Percentiles rank a stretch among this genome's conserved stretches.
Conservation (phyloP, 225 moss, liverwort and hornwort species). For the Pseudisothecium myosuroides region DNA sequence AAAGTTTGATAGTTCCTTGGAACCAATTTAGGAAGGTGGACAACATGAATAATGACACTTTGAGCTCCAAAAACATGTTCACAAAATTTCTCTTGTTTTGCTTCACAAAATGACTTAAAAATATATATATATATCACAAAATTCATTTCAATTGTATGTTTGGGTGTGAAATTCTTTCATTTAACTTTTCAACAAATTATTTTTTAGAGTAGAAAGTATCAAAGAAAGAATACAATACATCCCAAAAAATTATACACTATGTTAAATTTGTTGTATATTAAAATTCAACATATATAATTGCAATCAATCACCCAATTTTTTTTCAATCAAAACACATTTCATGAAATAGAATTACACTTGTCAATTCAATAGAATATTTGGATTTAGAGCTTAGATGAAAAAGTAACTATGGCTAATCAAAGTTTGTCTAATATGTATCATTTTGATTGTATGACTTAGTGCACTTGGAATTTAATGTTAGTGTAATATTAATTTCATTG, state of each 20-base stretch:
- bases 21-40: background rate
- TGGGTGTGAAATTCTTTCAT: background rate
- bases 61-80: background rate
- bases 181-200: too few relatives aligned
- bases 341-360: too few relatives aligned
- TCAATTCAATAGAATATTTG: background rate
- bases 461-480: background rate
- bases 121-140: background rate
- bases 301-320: background rate
- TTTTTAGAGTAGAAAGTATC: background rate
- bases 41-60: background rate
- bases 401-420: too few relatives aligned
- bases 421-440: background rate
- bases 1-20: background rate
- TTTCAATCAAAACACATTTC: background rate
- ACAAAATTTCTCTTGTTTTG: background rate
- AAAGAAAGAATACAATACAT: too few relatives aligned
- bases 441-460: background rate
- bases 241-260: too few relatives aligned
- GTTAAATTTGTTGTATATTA: too few relatives aligned
- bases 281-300: background rate
- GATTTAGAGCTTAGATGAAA: background rate
- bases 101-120: background rate
- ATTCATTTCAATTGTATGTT: background rate
- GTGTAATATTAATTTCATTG: background rate